Evolutionary conservation across 768 basidiomycete species (phyloP), one percentile per base, ranked within the genome.

Genomic region (Mycena galericulata): DNA sequence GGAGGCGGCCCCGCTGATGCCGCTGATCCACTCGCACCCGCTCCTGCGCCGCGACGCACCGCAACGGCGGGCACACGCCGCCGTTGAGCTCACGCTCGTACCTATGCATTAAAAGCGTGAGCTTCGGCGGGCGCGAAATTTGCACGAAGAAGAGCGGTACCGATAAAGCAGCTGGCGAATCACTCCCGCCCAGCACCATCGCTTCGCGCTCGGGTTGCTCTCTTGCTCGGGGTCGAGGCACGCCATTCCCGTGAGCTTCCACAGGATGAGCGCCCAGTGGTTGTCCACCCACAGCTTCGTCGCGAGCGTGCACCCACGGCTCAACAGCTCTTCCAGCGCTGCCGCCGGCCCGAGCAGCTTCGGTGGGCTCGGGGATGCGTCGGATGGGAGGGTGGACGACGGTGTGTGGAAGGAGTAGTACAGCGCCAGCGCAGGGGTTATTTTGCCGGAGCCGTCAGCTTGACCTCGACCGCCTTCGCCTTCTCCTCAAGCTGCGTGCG

Each of bases 181-280:
- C 8, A 94, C 91, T 77, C 94, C 93, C 14, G 81, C 76, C 91
- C 93, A 98, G 70, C 87, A 90, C 96, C 97, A 99, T 24, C 89
- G 81, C 69, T 83, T 88, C 62, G 74, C 78, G 22, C 72, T 70
- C 54, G 84, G 81, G 50, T 86, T 79, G 17, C 67, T 75, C 74
- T 89, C 89, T 43, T 83, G 80, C 27, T 84, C 77, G 5, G 96
- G 96, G 65, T 94, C 89, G 1, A 96, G 83, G 38, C 86, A 83
- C 1, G 90, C 91, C 86, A 95, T 89, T 14, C 94, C 92, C 4
- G 96, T 95, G 24, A 98, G 80, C 80, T 99, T 99, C 98, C 98
- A 99, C 4, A 99, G 84, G 32, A 99, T 89, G 49, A 96, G 80
- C 12, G 81, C 78, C 94, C 96, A 99, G 73, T 98, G 96, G 73